phyloP scores from a whole-genome alignment of 768 basidiomycete genomes.

The Serendipita vermifera region DNA sequence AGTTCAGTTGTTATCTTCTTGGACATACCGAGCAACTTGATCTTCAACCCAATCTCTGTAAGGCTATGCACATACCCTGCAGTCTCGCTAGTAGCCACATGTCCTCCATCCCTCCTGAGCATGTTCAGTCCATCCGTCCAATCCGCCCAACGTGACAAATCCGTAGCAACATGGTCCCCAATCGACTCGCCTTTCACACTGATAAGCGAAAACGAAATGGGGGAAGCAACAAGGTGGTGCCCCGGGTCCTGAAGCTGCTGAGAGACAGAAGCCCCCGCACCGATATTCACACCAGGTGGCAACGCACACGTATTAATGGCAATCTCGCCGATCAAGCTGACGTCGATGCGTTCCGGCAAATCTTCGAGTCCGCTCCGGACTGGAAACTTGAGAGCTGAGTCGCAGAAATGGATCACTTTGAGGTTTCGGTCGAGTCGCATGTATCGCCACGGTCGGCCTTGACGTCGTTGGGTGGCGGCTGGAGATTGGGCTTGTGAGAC shows the following conservation, averaged over 20 bases:
- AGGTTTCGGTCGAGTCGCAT: slow-evolving; percentile 59
- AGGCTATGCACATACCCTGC: slow-evolving; percentile 74
- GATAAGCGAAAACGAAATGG: slow-evolving; percentile 65
- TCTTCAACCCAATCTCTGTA: slow-evolving; percentile 85
- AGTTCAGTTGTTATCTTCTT: background rate
- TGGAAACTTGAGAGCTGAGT: slow-evolving; percentile 65
- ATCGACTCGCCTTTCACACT: slow-evolving; percentile 51
- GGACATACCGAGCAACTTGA: slow-evolving; percentile 66
- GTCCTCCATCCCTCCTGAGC: slow-evolving; percentile 67
- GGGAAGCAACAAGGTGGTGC: slow-evolving; percentile 30
- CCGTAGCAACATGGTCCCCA: slow-evolving; percentile 66
- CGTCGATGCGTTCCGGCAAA: slow-evolving; percentile 74
- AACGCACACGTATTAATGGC: slow-evolving; percentile 54
- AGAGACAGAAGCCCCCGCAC: slow-evolving; percentile 24
- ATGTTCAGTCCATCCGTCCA: slow-evolving; percentile 92
- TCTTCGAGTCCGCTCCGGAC: slow-evolving; percentile 76
- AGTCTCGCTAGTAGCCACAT: slow-evolving; percentile 74
- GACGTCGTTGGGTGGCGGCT: slow-evolving; percentile 42
- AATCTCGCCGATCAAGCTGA: slow-evolving; percentile 67
- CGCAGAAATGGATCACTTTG: slow-evolving; percentile 76
- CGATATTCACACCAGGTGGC: slow-evolving; percentile 37
- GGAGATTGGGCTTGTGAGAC: slow-evolving; percentile 30
- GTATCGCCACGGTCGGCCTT: slow-evolving; percentile 67
- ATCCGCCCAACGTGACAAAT: slow-evolving; percentile 73
- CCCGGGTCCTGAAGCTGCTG: background rate